Evolutionary conservation across 2,329 filamentous ascomycete genomes (phyloP).

Genomic region (Exophiala lecanii-corni): DNA sequence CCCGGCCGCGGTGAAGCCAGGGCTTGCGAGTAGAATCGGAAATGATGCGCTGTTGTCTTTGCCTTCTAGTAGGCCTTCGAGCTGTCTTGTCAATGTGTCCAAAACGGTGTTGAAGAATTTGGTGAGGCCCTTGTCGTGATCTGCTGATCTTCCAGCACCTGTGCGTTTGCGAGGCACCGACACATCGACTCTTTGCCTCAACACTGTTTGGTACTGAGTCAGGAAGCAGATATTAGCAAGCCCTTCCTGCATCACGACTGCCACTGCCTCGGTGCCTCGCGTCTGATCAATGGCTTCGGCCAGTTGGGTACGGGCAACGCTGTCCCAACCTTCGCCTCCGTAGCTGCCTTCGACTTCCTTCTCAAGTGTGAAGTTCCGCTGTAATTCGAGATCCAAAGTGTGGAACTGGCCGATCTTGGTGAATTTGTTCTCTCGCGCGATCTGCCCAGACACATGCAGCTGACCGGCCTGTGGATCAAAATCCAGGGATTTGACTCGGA

Average conservation of each 20-base stretch:
- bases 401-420: slow-evolving; percentile 65
- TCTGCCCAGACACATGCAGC: slow-evolving; percentile 63
- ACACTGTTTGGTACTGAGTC: slow-evolving; percentile 45
- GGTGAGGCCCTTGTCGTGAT: slow-evolving; percentile 58
- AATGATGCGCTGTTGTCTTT: slow-evolving; percentile 39
- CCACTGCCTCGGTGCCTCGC: slow-evolving; percentile 75
- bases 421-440: slow-evolving; percentile 61
- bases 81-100: slow-evolving; percentile 67
- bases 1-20: slow-evolving; percentile 76
- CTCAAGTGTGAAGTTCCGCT: slow-evolving; percentile 81
- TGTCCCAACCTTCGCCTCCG: slow-evolving; percentile 69
- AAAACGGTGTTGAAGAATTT: slow-evolving; percentile 76
- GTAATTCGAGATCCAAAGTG: slow-evolving; percentile 77
- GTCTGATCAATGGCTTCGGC: slow-evolving; percentile 74
- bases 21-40: slow-evolving; percentile 79
- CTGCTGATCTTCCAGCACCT: slow-evolving; percentile 36
- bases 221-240: slow-evolving; percentile 49
- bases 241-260: slow-evolving; percentile 85
- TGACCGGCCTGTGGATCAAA: slow-evolving; percentile 66
- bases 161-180: slow-evolving; percentile 45
- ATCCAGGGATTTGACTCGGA: slow-evolving; percentile 61
- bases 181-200: slow-evolving; percentile 47
- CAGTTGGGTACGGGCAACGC: slow-evolving; percentile 73
- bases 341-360: slow-evolving; percentile 59
- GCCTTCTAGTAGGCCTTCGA: slow-evolving; percentile 60